These are phyloP conservation scores for Serendipita sp. DNA, from an alignment of 768 basidiomycete genomes.

Conservation along the genomic window DNA sequence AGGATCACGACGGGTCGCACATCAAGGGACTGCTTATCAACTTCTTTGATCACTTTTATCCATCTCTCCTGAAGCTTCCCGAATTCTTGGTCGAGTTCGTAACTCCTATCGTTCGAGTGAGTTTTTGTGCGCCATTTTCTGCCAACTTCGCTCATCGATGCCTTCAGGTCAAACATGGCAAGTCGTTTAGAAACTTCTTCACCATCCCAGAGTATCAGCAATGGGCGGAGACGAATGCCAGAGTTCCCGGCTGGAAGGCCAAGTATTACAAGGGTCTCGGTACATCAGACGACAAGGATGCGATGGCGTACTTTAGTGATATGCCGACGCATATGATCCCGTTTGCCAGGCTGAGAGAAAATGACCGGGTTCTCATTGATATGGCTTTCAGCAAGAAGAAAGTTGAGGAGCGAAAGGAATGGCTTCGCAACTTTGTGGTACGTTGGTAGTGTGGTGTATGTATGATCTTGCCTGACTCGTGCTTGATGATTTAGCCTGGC, in stretches of 20 bases:
- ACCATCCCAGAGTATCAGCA: conserved; percentile 93
- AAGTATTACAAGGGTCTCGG: conserved; percentile 99
- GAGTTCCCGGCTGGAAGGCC: conserved; percentile 66
- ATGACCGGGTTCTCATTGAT: conserved; percentile 81
- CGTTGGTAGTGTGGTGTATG: conserved; percentile 8
- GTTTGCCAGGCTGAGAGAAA: conserved; percentile 64
- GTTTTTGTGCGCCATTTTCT: conserved; percentile 15
- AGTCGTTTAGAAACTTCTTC: conserved; percentile 74
- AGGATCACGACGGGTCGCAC: conserved; percentile 99
- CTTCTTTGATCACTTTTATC: conserved; percentile 93
- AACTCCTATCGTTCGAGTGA: conserved; percentile 89
- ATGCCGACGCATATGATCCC: conserved; percentile 93
- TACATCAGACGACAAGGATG: conserved; percentile 79
- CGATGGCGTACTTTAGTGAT: conserved; percentile 80
- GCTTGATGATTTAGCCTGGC: conserved; percentile 55
- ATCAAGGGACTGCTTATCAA: conserved; percentile 99
- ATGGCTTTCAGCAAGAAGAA: conserved; percentile 99
- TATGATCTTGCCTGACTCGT: background rate
- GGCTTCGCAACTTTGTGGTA: conserved; percentile 87
- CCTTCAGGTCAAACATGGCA: conserved; percentile 56
- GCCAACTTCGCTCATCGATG: background rate
- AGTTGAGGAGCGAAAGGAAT: conserved; percentile 95
- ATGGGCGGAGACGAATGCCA: conserved; percentile 69
- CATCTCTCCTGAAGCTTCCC: conserved; percentile 77
- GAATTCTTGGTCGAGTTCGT: conserved; percentile 96